Evolutionary conservation across 2,329 filamentous ascomycete genomes (phyloP), one percentile per base, ranked within the genome.

Genomic region (Coniochaeta sp.): DNA sequence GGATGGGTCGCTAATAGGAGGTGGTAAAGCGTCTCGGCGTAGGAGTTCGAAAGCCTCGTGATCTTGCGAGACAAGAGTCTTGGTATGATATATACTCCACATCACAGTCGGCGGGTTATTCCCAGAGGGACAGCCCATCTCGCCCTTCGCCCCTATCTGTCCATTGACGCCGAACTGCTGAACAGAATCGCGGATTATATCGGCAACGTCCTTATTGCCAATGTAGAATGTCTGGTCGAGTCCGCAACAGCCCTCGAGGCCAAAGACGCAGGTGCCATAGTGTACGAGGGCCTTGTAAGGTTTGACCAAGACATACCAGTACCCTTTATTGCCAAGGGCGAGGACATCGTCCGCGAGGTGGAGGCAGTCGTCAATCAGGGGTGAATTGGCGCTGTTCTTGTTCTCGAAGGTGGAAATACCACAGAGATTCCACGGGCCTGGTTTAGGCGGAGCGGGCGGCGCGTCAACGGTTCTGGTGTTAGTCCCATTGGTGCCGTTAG

Each of bases 211-310:
- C 32, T 35, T 3, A 16, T 35, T 35, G 8, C 32, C 32, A 9
- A 35, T 9, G 32, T 35, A 35, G 32, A 35, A 35, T 6, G 12
- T 7, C 5, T 16, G 18, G 32, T 14, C 32, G 32, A 14, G 7
- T 4, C 32, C 32, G 32, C n/a, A 16, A 27, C 16, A 33, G 9
- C 20, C 47, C 40, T 45, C 12, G n/a, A 53, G 32, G n/a, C 48
- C 28, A 27, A 55, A 51, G 13, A 49, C 52, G 42, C 53, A 55
- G n/a, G 28, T 47, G 27, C 27, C 32, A 18, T 35, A 47, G n/a
- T 51, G 31, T 3, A 27, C 49, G 5, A 55, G 42, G 42, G 53
- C 31, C 16, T 32, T 30, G 22, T 48, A 32, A 10, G 7, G 26
- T 14, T 20, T 33, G 27, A 3, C 6, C 3, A 10, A 9, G 45